A percentile compares a stretch with the other conserved stretches of the same genome.
Evolutionary conservation across 192 early-diverging fungal species (phyloP).

Genomic region (Entrophospora sp.): DNA sequence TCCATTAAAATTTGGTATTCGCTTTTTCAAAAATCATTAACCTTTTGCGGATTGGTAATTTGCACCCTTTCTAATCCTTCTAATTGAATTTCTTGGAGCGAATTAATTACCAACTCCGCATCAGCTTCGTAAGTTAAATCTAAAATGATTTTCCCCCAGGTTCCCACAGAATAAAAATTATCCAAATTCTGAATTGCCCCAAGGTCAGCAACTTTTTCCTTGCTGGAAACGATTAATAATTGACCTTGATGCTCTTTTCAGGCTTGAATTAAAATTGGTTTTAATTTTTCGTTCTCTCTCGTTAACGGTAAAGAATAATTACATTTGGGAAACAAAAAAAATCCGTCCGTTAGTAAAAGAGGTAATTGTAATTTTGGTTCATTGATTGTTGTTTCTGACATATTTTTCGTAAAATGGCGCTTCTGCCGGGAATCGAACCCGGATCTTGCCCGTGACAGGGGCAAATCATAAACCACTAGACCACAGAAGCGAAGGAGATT

Average conservation of each 20-base stretch:
- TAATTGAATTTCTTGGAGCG: background rate
- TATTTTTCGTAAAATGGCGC: background rate
- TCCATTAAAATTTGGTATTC: slow-evolving; percentile 12
- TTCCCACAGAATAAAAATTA: background rate
- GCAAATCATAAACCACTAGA: background rate
- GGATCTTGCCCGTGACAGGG: background rate
- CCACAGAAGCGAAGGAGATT: background rate
- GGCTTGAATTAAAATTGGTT: background rate
- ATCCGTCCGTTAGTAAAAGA: background rate
- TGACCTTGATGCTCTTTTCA: background rate
- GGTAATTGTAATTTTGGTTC: slow-evolving; percentile 1
- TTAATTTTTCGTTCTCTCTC: background rate
- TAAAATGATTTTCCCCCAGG: background rate
- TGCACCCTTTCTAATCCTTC: background rate
- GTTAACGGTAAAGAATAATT: background rate
- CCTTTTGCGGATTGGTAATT: background rate
- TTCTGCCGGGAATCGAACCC: background rate
- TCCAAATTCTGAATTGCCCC: too few relatives aligned
- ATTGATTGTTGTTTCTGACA: background rate
- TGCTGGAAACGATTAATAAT: background rate
- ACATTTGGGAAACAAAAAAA: slow-evolving; percentile 3
- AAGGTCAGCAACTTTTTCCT: background rate
- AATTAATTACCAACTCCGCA: background rate
- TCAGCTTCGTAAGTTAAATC: background rate
- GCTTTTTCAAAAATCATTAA: background rate